These are phyloP conservation scores for Kodamaea plutei DNA, from an alignment of 1,139 yeast genomes.

Conservation along the genomic window DNA sequence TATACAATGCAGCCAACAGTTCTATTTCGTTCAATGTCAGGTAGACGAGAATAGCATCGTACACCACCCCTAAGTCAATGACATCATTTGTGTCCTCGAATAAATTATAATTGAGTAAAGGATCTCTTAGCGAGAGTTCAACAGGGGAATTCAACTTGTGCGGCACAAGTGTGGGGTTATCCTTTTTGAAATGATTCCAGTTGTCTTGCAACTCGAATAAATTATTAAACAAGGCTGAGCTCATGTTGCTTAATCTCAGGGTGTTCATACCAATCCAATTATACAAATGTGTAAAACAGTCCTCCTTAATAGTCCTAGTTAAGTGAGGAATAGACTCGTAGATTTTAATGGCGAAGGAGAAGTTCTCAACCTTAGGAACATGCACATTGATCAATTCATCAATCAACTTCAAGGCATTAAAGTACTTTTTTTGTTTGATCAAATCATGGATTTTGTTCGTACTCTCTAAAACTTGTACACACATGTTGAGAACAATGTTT, in stretches of 20 bases:
- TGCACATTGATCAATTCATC: conserved; percentile 70
- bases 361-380: conserved; percentile 65
- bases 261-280: conserved; percentile 65
- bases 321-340: conserved; percentile 75
- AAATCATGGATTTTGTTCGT: conserved; percentile 84
- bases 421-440: conserved; percentile 70
- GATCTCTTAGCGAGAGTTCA: conserved; percentile 67
- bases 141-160: conserved; percentile 84
- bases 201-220: conserved; percentile 50
- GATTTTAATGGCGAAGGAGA: conserved; percentile 70
- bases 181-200: conserved; percentile 47
- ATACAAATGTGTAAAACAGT: conserved; percentile 68
- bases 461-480: conserved; percentile 79
- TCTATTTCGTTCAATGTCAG: conserved; percentile 65
- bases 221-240: conserved; percentile 54
- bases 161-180: conserved; percentile 38
- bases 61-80: conserved; percentile 64
- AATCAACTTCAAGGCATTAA: conserved; percentile 79
- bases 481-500: conserved; percentile 54
- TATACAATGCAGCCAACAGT: conserved; percentile 56
- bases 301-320: conserved; percentile 71
- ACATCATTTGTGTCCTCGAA: conserved; percentile 42
- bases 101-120: conserved; percentile 43
- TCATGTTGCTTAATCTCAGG: conserved; percentile 56
- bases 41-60: conserved; percentile 81